phyloP scores from a whole-genome alignment of 805 yeast genomes.

The Starmera caribaea region DNA sequence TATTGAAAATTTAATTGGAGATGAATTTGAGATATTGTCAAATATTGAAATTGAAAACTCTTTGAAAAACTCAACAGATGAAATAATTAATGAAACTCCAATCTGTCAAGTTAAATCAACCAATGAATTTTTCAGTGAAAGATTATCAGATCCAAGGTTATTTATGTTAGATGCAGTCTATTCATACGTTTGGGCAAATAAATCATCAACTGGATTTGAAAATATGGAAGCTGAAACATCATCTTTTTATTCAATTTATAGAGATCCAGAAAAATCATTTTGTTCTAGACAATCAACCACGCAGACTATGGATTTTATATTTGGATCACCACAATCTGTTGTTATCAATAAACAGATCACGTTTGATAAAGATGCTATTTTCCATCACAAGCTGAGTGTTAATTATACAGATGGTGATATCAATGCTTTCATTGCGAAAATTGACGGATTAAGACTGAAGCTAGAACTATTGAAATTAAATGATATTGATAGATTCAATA shows the following conservation, averaged over 20 bases:
- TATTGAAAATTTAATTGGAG: neutral
- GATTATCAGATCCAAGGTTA: constrained; percentile 2
- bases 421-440: constrained; percentile 22
- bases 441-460: constrained; percentile 33
- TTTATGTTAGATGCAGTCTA: constrained; percentile 8
- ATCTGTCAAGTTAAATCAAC: neutral
- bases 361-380: too few relatives aligned
- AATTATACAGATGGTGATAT: neutral
- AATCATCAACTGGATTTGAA: neutral
- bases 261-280: neutral
- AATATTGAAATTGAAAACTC: neutral
- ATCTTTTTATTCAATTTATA: neutral
- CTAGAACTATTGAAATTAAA: constrained; percentile 37
- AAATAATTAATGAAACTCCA: neutral
- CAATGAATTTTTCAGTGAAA: neutral
- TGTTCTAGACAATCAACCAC: neutral
- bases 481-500: constrained; percentile 30
- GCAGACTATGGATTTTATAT: constrained; percentile 3
- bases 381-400: neutral
- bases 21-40: neutral
- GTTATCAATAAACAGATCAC: neutral
- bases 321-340: constrained; percentile 16
- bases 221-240: neutral
- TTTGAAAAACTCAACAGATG: neutral
- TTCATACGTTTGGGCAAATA: neutral